These are phyloP conservation scores for Triadica sebifera DNA, from an alignment of 345 rosid species.

Conservation along the genomic window DNA sequence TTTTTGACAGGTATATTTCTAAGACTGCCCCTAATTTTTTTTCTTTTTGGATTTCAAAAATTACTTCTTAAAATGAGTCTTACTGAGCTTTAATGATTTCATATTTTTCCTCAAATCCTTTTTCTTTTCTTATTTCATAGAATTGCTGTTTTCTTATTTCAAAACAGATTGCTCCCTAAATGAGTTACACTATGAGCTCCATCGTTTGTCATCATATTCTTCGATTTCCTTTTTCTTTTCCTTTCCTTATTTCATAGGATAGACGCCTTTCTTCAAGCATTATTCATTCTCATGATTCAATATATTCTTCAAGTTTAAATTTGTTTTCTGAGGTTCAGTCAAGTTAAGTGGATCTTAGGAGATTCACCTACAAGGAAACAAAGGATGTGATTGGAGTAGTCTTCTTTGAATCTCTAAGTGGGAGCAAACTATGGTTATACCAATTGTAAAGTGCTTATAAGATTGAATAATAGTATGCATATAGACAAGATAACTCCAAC, in stretches of 20 bases:
- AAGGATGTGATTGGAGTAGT: neutral
- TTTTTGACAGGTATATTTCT: slow-evolving; percentile 76
- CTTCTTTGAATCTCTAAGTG: neutral
- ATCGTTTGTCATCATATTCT: neutral
- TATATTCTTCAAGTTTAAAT: neutral
- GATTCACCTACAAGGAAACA: neutral
- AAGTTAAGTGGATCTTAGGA: neutral
- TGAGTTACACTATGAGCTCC: neutral
- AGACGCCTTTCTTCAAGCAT: neutral
- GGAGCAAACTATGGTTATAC: neutral
- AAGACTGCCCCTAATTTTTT: slow-evolving; percentile 2
- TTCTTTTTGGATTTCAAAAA: neutral
- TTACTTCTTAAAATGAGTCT: neutral
- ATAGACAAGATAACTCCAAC: neutral
- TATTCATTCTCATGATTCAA: neutral
- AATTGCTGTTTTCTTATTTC: neutral
- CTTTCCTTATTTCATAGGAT: neutral
- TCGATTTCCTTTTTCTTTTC: neutral
- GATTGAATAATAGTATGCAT: neutral
- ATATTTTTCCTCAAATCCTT: neutral
- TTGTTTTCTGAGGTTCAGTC: neutral
- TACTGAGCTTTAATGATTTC: neutral
- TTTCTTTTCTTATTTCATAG: neutral
- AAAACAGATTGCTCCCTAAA: too few species aligned
- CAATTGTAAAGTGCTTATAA: too few species aligned